These are phyloP conservation scores for Didymosphaeria variabile DNA, from an alignment of 2,329 filamentous ascomycete species.

Conservation along the genomic window DNA sequence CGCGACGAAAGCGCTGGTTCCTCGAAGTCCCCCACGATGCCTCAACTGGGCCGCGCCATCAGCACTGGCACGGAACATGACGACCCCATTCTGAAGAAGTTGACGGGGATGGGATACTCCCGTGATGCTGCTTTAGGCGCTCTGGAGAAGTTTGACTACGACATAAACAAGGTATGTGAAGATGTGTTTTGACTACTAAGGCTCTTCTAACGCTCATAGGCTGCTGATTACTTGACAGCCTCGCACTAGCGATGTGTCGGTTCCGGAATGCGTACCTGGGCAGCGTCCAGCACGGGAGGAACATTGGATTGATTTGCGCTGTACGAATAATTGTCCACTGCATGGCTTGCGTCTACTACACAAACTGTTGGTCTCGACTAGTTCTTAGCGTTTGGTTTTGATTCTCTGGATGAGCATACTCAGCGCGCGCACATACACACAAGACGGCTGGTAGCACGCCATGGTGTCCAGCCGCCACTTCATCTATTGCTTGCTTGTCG, in stretches of 20 bases:
- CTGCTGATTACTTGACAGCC: constrained; percentile 47
- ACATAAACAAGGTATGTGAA: constrained; percentile 82
- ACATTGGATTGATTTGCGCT: constrained; percentile 28
- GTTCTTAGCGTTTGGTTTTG: constrained; percentile 33
- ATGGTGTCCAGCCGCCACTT: neutral
- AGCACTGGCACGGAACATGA: constrained; percentile 82
- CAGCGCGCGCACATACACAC: constrained; percentile 7
- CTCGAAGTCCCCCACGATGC: constrained; percentile 45
- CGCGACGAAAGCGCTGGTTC: constrained; percentile 42
- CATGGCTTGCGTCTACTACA: constrained; percentile 31
- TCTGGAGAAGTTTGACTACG: constrained; percentile 94
- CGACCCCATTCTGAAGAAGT: constrained; percentile 87
- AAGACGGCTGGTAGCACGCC: neutral
- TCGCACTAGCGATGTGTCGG: constrained; percentile 7
- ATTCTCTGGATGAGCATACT: constrained; percentile 12
- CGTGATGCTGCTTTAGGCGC: constrained; percentile 78
- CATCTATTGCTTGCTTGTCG: constrained; percentile 16
- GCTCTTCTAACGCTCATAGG: constrained; percentile 38
- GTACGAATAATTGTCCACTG: constrained; percentile 44
- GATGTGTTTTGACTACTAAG: neutral
- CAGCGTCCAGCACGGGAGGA: constrained; percentile 18
- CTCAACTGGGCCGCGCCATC: constrained; percentile 71
- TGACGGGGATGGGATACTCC: constrained; percentile 89
- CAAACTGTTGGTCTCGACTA: constrained; percentile 17
- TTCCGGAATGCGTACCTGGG: neutral